A percentile compares a stretch with the other conserved stretches of the same genome.
Evolutionary conservation across 148 eudicot species (phyloP).

Genomic region (Rhododendron williamsianum): DNA sequence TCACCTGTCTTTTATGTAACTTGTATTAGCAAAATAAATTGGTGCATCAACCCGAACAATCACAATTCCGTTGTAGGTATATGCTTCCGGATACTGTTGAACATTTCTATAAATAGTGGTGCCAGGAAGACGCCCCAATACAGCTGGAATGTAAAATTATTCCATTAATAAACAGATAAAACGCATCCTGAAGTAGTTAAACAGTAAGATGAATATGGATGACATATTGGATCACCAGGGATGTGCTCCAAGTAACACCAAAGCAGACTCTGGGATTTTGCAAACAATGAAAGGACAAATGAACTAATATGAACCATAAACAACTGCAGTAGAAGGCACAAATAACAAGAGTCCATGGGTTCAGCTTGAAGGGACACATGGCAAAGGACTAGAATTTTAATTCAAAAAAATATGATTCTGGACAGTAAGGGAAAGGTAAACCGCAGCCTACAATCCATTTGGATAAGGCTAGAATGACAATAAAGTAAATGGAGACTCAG

Average conservation of each 20-base stretch:
- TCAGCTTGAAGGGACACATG: background rate
- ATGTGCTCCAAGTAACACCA: background rate
- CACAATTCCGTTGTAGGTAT: conserved; percentile 84
- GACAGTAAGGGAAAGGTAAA: background rate
- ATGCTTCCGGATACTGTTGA: conserved; percentile 92
- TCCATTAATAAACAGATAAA: conserved; percentile 9
- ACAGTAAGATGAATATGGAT: background rate
- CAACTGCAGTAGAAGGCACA: background rate
- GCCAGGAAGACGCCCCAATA: conserved; percentile 95
- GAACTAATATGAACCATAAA: background rate
- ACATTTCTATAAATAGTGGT: conserved; percentile 89
- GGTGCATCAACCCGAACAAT: conserved; percentile 97
- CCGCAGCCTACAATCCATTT: background rate
- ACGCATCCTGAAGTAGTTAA: too few relatives aligned
- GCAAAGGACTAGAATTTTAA: background rate
- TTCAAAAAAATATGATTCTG: background rate
- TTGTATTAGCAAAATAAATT: conserved; percentile 93
- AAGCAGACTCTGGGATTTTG: background rate
- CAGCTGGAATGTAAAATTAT: conserved; percentile 50
- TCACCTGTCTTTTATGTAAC: conserved; percentile 92
- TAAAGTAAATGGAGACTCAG: background rate
- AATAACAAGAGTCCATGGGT: background rate
- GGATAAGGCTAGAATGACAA: background rate
- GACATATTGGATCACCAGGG: background rate
- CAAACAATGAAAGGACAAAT: background rate